These are phyloP conservation scores for Gelatoporia subvermispora DNA, from an alignment of 768 basidiomycete species.

Conservation along the genomic window DNA sequence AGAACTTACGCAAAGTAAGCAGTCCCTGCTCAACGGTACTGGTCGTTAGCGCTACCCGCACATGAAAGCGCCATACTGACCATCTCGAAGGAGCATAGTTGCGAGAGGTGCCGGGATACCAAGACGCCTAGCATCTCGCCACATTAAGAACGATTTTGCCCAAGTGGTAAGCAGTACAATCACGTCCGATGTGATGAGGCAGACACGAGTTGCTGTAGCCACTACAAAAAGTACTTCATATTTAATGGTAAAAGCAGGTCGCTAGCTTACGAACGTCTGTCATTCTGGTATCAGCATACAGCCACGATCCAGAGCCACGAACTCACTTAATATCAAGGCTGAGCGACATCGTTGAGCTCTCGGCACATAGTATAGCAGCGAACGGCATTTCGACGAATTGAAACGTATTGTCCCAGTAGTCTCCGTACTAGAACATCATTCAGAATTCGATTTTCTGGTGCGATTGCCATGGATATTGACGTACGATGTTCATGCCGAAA, in stretches of 20 bases:
- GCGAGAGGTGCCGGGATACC: conserved; percentile 5
- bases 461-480: no score
- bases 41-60: neutral
- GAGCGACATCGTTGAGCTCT: no score
- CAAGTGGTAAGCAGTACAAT: conserved; percentile 8
- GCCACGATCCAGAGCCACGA: no score
- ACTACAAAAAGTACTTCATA: neutral
- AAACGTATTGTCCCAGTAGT: no score
- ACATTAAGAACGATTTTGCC: conserved; percentile 5
- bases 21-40: conserved; percentile 2
- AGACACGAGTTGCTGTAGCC: neutral
- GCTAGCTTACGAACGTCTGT: no score
- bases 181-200: conserved; percentile 6
- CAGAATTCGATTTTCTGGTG: no score
- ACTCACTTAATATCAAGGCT: no score
- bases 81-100: conserved; percentile 4
- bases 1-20: conserved; percentile 8
- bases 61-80: neutral
- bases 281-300: no score
- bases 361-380: no score
- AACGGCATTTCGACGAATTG: no score
- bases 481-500: conserved; percentile 2
- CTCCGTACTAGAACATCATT: no score
- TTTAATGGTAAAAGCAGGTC: neutral
- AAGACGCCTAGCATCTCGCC: neutral